Conservation (phyloP, 441 rosid species). For the Corymbia calophylla region DNA sequence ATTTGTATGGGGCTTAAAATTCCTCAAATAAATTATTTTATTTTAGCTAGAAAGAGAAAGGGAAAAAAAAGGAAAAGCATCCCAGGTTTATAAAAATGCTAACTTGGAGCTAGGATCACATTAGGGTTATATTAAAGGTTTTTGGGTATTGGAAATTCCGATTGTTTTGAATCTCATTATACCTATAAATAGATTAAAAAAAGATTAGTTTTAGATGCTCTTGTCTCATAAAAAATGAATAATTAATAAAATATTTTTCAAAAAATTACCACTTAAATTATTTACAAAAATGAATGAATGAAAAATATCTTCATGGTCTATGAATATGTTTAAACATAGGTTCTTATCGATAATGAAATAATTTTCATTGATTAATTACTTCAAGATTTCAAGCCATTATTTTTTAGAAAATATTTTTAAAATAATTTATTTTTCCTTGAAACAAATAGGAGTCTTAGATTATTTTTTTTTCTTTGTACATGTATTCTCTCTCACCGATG, state of each 20-base stretch:
- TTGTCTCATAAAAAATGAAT: no score
- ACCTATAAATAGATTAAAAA: no score
- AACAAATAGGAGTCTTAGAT: accelerated
- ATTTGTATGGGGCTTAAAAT: background rate
- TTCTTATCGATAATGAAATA: background rate
- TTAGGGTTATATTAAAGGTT: background rate
- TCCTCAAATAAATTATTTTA: background rate
- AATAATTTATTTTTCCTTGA: no score
- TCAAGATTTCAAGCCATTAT: background rate
- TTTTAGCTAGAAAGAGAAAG: background rate
- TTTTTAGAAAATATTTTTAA: no score
- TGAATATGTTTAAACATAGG: background rate
- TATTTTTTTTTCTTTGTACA: background rate
- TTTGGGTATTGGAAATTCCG: background rate
- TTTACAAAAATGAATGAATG: background rate
- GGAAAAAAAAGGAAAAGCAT: background rate
- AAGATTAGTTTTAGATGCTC: no score
- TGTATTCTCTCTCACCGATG: background rate
- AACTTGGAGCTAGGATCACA: background rate
- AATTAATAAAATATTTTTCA: no score
- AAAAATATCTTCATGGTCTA: background rate
- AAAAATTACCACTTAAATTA: background rate
- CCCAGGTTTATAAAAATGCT: background rate
- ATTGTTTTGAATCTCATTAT: background rate
- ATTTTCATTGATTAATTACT: no score